Conservation (phyloP, 495 filamentous ascomycete genomes). For the Lasiosphaeria ovina region DNA sequence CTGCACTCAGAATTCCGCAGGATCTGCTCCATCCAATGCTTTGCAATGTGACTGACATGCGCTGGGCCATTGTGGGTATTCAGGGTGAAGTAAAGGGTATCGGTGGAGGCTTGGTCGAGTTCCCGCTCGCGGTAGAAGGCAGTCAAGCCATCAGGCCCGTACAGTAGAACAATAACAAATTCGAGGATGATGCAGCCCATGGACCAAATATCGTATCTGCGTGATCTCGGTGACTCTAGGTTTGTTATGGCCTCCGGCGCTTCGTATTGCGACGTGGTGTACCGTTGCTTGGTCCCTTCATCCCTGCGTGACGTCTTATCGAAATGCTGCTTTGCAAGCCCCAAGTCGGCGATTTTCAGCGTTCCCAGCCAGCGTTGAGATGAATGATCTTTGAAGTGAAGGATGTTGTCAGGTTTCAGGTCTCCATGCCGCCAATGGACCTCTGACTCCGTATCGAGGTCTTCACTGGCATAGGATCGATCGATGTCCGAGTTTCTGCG, state of each 20-base stretch:
- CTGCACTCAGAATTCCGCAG: not conserved
- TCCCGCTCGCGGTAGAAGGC: constrained; percentile 13
- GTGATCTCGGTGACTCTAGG: not conserved
- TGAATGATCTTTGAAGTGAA: constrained; percentile 7
- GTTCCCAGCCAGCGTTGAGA: constrained; percentile 2
- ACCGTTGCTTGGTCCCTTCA: constrained; percentile 1
- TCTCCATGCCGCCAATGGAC: constrained; percentile 24
- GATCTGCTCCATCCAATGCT: not conserved
- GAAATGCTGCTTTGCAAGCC: constrained; percentile 23
- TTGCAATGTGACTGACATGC: not conserved
- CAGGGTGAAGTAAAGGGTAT: no score
- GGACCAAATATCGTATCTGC: constrained; percentile 39
- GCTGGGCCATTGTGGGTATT: no score
- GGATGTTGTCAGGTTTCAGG: constrained; percentile 32
- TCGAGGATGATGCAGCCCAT: constrained; percentile 39
- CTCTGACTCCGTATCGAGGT: constrained; percentile 5
- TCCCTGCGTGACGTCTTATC: constrained; percentile 7
- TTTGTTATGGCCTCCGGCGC: not conserved
- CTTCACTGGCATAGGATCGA: not conserved
- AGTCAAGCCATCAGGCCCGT: constrained; percentile 22
- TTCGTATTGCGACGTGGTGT: constrained; percentile 19
- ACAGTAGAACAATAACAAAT: constrained; percentile 34
- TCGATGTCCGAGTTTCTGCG: not conserved
- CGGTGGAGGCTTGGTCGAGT: no score
- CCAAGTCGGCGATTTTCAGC: constrained; percentile 28